Conservation (phyloP, 257 asterid genomes). For the Thymus mandschuricus region DNA sequence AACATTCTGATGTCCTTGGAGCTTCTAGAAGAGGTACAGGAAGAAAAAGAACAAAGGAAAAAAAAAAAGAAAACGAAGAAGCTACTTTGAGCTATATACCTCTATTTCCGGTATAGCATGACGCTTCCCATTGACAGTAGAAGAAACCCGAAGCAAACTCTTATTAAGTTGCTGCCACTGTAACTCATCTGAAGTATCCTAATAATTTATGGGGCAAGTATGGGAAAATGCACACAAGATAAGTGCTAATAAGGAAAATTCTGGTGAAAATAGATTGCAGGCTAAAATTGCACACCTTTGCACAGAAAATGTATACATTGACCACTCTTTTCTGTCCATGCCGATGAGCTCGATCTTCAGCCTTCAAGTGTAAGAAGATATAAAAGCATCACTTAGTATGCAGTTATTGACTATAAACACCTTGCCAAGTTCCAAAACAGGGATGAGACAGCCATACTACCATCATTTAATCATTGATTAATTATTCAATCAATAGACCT, state of each 20-base stretch:
- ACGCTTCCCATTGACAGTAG: slow-evolving; percentile 82
- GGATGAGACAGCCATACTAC: background rate
- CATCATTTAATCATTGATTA: background rate
- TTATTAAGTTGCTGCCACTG: slow-evolving; percentile 84
- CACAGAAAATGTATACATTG: slow-evolving; percentile 88
- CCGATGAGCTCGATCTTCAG: slow-evolving; percentile 98
- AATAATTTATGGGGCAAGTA: slow-evolving; percentile 31
- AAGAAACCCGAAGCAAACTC: slow-evolving; percentile 80
- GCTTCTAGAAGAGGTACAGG: slow-evolving; percentile 23
- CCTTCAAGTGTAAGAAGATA: slow-evolving; percentile 53
- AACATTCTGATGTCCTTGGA: background rate
- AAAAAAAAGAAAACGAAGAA: too few species aligned
- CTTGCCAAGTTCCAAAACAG: slow-evolving; percentile 6
- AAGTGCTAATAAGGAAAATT: slow-evolving; percentile 17
- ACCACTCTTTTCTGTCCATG: slow-evolving; percentile 87
- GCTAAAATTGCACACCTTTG: slow-evolving; percentile 58
- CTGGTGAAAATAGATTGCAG: slow-evolving; percentile 20
- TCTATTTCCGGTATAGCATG: slow-evolving; percentile 64
- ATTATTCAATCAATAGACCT: background rate
- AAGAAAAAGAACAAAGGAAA: background rate
- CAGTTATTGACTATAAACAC: slow-evolving; percentile 27
- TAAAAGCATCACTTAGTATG: slow-evolving; percentile 36
- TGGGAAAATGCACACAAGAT: slow-evolving; percentile 6
- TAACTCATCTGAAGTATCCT: slow-evolving; percentile 88
- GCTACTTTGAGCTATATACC: slow-evolving; percentile 46